A percentile compares a stretch with the other conserved stretches of the same genome.
These are phyloP conservation scores for Pelargonium australe DNA, from an alignment of 441 rosid species.

Conservation along the genomic window DNA sequence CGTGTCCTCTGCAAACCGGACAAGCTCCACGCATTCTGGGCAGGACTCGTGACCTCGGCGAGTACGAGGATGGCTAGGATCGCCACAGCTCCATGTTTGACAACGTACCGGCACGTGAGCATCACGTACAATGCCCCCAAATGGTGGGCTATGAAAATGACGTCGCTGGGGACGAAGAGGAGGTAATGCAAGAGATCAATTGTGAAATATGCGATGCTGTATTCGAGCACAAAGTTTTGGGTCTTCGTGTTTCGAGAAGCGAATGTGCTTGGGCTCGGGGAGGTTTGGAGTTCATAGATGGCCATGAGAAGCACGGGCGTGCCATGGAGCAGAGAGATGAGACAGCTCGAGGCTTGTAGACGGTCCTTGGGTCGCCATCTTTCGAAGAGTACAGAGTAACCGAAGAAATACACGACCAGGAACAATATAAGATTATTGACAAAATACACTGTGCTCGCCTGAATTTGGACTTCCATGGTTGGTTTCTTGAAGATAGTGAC, in stretches of 20 bases:
- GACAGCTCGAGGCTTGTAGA: constrained; percentile 61
- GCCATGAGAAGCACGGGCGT: constrained; percentile 66
- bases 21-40: constrained; percentile 67
- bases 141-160: constrained; percentile 79
- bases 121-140: constrained; percentile 65
- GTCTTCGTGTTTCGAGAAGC: constrained; percentile 46
- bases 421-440: too few species aligned
- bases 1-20: constrained; percentile 36
- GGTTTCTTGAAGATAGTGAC: too few species aligned
- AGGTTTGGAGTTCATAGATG: constrained; percentile 23
- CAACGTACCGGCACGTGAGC: constrained; percentile 54
- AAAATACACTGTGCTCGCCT: background rate
- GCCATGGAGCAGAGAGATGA: constrained; percentile 69
- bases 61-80: constrained; percentile 53
- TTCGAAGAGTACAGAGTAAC: constrained; percentile 44
- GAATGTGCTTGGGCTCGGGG: constrained; percentile 20
- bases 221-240: constrained; percentile 55
- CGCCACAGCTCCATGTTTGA: constrained; percentile 50
- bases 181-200: constrained; percentile 68
- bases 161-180: constrained; percentile 47
- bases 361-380: constrained; percentile 48
- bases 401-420: constrained; percentile 36
- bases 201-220: constrained; percentile 68
- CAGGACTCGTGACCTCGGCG: constrained; percentile 68
- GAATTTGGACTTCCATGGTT: constrained; percentile 18